Percentiles rank a stretch among this genome's conserved stretches.
These are phyloP conservation scores for Colletotrichum coccodes DNA, from an alignment of 2,329 filamentous ascomycete genomes.

Conservation along the genomic window DNA sequence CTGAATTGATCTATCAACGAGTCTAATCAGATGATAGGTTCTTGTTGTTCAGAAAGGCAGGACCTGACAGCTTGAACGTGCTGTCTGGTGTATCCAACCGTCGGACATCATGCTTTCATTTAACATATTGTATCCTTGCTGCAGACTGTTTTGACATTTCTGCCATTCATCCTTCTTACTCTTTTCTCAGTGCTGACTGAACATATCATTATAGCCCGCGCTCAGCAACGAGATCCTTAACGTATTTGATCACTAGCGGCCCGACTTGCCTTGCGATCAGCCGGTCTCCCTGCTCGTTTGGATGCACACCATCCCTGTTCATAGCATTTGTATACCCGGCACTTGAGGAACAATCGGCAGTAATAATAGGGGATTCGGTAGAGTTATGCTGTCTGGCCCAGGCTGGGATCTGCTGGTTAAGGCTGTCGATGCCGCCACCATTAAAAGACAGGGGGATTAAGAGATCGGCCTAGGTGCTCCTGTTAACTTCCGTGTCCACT, in stretches of 20 bases:
- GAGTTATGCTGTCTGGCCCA: constrained; percentile 49
- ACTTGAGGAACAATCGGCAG: constrained; percentile 49
- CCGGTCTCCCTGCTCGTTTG: constrained; percentile 47
- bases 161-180: too few relatives aligned
- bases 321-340: constrained; percentile 44
- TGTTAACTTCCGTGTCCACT: not conserved
- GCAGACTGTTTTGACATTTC: too few relatives aligned
- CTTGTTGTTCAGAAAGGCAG: too few relatives aligned
- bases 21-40: too few relatives aligned
- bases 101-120: too few relatives aligned
- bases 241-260: constrained; percentile 44
- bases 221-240: constrained; percentile 35
- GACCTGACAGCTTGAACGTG: too few relatives aligned
- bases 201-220: not conserved
- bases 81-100: too few relatives aligned
- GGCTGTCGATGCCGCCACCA: constrained; percentile 39
- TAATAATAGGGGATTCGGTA: constrained; percentile 49
- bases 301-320: constrained; percentile 52
- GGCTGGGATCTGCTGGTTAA: constrained; percentile 49
- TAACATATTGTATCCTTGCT: too few relatives aligned
- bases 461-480: constrained; percentile 46
- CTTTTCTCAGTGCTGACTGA: too few relatives aligned
- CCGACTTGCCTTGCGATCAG: constrained; percentile 45
- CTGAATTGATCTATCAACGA: too few relatives aligned
- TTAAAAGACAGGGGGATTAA: constrained; percentile 49